Conservation (phyloP, 2,329 filamentous ascomycete species). For the Cercospora beticola region DNA sequence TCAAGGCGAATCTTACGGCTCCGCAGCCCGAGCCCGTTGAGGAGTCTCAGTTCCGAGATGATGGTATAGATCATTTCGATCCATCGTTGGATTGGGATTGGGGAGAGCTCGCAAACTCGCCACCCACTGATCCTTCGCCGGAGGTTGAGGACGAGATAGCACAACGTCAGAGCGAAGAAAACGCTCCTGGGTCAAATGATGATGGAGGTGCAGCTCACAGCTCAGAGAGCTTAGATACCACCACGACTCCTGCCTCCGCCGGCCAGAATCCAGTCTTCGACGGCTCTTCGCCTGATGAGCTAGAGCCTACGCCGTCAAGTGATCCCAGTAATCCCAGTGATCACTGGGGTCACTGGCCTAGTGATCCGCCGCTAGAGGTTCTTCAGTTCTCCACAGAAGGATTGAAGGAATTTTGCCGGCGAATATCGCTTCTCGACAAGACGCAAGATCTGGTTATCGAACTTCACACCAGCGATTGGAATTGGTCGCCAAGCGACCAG, state of each 20-base stretch:
- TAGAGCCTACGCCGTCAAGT: not conserved
- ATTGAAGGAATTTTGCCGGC: not conserved
- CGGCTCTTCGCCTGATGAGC: not conserved
- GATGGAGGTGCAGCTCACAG: not conserved
- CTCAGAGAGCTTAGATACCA: not conserved
- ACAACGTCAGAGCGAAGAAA: not conserved
- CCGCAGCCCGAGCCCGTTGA: too few species aligned
- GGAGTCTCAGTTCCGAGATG: too few species aligned
- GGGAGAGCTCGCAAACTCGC: too few species aligned
- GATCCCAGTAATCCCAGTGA: too few species aligned
- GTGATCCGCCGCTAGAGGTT: not conserved
- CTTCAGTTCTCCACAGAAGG: not conserved
- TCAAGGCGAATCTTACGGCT: too few species aligned
- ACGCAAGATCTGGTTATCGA: not conserved
- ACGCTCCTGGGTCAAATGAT: not conserved
- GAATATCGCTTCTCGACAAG: not conserved
- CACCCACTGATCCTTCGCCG: too few species aligned
- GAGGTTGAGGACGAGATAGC: too few species aligned
- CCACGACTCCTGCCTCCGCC: not conserved
- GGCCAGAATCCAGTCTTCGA: not conserved
- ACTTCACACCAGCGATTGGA: not conserved
- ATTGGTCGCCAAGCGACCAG: not conserved
- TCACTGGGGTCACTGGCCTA: too few species aligned
- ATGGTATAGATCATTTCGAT: too few species aligned
- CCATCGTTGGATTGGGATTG: too few species aligned